These are phyloP conservation scores for Trametes sp. DNA, from an alignment of 1,284 basidiomycete species.

Conservation along the genomic window DNA sequence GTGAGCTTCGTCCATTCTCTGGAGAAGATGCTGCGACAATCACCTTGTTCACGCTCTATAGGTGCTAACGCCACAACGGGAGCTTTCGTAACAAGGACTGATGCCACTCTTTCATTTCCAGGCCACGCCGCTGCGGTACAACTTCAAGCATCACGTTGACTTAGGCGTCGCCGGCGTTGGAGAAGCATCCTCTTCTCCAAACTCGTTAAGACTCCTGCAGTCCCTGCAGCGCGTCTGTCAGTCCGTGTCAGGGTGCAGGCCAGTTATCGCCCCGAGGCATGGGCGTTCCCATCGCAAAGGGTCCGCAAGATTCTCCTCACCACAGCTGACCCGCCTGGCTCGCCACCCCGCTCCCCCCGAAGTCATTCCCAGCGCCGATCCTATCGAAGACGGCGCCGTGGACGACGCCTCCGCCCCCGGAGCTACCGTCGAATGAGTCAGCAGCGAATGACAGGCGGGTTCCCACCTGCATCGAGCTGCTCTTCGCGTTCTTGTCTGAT, in stretches of 20 bases:
- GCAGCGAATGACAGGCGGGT: constrained; percentile 8
- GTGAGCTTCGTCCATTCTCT: constrained; percentile 1
- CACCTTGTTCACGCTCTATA: background rate
- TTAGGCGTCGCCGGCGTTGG: constrained; percentile 1
- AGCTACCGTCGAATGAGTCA: constrained; percentile 14
- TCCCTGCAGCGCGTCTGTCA: background rate
- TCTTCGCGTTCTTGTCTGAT: constrained; percentile 11
- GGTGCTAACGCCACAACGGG: constrained; percentile 6
- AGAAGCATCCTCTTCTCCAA: background rate
- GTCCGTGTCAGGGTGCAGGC: constrained; percentile 1
- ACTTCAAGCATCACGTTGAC: background rate
- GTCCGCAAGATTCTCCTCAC: background rate
- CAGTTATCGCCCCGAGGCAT: background rate
- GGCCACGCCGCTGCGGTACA: background rate
- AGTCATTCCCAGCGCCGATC: constrained; percentile 10
- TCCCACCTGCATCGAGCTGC: constrained; percentile 5
- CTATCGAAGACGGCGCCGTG: constrained; percentile 4
- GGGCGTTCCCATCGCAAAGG: constrained; percentile 4
- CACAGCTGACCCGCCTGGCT: background rate
- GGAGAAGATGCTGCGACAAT: background rate
- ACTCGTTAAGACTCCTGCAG: background rate
- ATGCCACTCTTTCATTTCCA: constrained; percentile 7
- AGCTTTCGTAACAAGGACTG: constrained; percentile 4
- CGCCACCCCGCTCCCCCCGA: background rate
- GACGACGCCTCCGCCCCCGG: constrained; percentile 8